phyloP scores from a whole-genome alignment of 345 rosid genomes.

The Luvunga scandens region DNA sequence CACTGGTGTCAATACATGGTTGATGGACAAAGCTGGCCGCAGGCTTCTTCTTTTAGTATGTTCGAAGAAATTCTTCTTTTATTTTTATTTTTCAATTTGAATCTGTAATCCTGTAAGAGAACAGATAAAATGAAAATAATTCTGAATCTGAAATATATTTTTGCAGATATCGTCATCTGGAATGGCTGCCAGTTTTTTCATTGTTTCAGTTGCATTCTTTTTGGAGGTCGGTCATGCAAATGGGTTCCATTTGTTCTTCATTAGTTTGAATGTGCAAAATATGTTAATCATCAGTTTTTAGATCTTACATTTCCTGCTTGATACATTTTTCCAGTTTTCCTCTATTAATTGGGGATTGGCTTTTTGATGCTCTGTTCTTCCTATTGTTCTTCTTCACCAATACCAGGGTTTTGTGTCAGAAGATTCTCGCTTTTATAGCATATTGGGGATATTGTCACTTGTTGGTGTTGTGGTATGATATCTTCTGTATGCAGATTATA shows the following conservation, averaged over 20 bases:
- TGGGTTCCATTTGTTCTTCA: not conserved
- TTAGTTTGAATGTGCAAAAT: not conserved
- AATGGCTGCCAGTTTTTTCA: conserved; percentile 67
- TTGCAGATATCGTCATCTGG: conserved; percentile 73
- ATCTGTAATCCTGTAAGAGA: not conserved
- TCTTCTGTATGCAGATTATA: not conserved
- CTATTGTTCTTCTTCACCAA: conserved; percentile 12
- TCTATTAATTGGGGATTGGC: not conserved
- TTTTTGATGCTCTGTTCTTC: conserved; percentile 10
- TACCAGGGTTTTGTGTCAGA: conserved; percentile 53
- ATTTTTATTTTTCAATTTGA: not conserved
- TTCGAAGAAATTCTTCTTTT: conserved; percentile 10
- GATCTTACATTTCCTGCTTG: not conserved
- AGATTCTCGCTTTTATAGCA: conserved; percentile 51
- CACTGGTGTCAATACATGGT: conserved; percentile 81
- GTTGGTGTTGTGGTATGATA: conserved; percentile 87
- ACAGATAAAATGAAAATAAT: not conserved
- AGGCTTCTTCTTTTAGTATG: conserved; percentile 82
- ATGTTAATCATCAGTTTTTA: not conserved
- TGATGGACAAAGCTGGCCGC: conserved; percentile 85
- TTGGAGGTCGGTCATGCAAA: conserved; percentile 49
- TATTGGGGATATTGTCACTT: conserved; percentile 67
- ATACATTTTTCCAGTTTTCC: not conserved
- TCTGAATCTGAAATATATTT: not conserved
- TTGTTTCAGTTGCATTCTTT: conserved; percentile 70